Conservation (phyloP, 2,329 filamentous ascomycete species). For the Penicillium olsonii region DNA sequence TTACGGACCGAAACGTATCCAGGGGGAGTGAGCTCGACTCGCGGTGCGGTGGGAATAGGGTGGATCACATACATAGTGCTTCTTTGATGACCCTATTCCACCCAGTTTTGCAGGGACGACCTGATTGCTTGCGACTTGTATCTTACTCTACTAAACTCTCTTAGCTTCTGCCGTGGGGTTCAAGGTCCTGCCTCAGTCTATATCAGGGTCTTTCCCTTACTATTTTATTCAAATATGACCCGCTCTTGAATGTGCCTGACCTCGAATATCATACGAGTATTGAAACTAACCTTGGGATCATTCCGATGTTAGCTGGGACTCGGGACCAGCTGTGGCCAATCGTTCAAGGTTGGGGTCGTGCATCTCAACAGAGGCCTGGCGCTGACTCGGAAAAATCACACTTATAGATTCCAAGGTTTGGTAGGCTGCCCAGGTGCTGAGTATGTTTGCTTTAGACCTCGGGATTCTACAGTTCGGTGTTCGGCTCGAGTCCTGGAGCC, state of each 20-base stretch:
- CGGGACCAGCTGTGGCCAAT: too few species aligned
- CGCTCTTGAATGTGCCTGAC: background rate
- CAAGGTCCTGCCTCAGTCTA: constrained; percentile 2
- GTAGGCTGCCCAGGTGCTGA: too few species aligned
- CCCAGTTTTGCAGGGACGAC: constrained; percentile 28
- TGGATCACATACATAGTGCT: constrained; percentile 19
- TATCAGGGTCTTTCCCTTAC: constrained; percentile 9
- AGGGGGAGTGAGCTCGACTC: constrained; percentile 11
- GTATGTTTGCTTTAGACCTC: too few species aligned
- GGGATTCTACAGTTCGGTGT: too few species aligned
- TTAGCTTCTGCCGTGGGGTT: constrained; percentile 23
- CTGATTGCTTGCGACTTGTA: constrained; percentile 35
- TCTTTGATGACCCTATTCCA: constrained; percentile 20
- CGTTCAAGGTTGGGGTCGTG: too few species aligned
- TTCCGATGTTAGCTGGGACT: too few species aligned
- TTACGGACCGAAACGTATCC: constrained; percentile 11
- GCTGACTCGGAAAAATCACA: too few species aligned
- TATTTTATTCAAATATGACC: constrained; percentile 13
- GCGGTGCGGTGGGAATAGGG: constrained; percentile 9
- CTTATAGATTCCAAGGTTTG: too few species aligned
- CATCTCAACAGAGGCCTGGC: too few species aligned
- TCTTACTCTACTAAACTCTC: constrained; percentile 35
- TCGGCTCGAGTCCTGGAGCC: too few species aligned
- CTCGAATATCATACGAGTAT: background rate
- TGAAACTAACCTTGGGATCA: too few species aligned